These are phyloP conservation scores for Trametopsis cervina DNA, from an alignment of 768 basidiomycete species.

Conservation along the genomic window DNA sequence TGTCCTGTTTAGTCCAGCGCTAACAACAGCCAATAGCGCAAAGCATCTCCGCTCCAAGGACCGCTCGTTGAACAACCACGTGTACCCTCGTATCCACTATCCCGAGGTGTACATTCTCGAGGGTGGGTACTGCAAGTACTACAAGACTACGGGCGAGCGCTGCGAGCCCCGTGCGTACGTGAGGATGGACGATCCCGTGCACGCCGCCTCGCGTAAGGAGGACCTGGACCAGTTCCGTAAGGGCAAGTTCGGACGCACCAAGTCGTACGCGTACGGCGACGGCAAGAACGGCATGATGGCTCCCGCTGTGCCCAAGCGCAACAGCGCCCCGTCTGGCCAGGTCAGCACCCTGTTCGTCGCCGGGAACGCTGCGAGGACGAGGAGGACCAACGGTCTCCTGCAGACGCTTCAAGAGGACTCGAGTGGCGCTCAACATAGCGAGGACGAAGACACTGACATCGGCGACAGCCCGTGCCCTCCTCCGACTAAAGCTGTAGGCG, in stretches of 20 bases:
- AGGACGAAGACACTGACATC: slow-evolving; percentile 72
- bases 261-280: slow-evolving; percentile 92
- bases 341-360: slow-evolving; percentile 57
- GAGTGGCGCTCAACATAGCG: slow-evolving; percentile 52
- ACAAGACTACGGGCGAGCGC: slow-evolving; percentile 52
- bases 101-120: slow-evolving; percentile 97
- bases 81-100: slow-evolving; percentile 90
- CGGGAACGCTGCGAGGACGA: slow-evolving; percentile 58
- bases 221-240: slow-evolving; percentile 91
- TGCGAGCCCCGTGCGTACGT: slow-evolving; percentile 75
- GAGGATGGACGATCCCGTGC: slow-evolving; percentile 89
- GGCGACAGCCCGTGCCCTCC: slow-evolving; percentile 89
- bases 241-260: slow-evolving; percentile 80
- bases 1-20: background rate
- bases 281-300: slow-evolving; percentile 35
- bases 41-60: slow-evolving; percentile 91
- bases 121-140: slow-evolving; percentile 93
- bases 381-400: slow-evolving; percentile 40
- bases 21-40: slow-evolving; percentile 47
- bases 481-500: slow-evolving; percentile 53
- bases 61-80: slow-evolving; percentile 78
- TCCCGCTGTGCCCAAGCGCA: slow-evolving; percentile 45
- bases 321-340: slow-evolving; percentile 51
- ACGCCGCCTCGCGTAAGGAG: slow-evolving; percentile 72
- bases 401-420: slow-evolving; percentile 63